phyloP scores from a whole-genome alignment of 139 green algal genomes.

The Coccomyxa sp. region DNA sequence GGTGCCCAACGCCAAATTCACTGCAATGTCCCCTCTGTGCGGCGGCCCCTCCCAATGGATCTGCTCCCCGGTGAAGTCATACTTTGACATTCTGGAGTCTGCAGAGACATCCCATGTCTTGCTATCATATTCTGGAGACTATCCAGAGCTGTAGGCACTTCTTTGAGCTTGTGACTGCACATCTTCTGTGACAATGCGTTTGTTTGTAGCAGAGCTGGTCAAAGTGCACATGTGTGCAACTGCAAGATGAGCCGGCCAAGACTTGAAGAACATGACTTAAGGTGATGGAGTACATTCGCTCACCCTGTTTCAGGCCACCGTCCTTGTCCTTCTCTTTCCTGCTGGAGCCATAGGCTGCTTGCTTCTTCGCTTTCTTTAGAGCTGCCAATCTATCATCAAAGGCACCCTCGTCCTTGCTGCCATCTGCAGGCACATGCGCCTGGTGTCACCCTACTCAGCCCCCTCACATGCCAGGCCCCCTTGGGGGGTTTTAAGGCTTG shows the following conservation, averaged over 20 bases:
- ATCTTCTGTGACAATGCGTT: not conserved
- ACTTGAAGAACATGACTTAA: not conserved
- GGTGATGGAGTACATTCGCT: not conserved
- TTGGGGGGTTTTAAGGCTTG: no score
- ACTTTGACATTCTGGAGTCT: slow-evolving; percentile 11
- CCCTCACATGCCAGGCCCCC: no score
- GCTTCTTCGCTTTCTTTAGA: not conserved
- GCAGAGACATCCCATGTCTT: not conserved
- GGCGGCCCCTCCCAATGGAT: slow-evolving; percentile 56
- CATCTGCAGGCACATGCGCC: no score
- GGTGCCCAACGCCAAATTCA: slow-evolving; percentile 77
- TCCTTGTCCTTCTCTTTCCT: not conserved
- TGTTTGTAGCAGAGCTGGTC: not conserved
- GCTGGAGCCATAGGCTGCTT: not conserved
- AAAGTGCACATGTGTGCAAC: not conserved
- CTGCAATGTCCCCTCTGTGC: slow-evolving; percentile 66
- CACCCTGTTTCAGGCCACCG: not conserved
- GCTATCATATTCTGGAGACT: not conserved
- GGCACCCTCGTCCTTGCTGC: not conserved
- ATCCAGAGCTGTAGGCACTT: not conserved
- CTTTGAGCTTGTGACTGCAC: not conserved
- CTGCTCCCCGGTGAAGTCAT: slow-evolving; percentile 63
- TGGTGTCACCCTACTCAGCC: no score
- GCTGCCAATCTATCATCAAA: not conserved
- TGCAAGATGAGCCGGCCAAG: not conserved